Evolutionary conservation across 331 rosid species (phyloP).

Genomic region (Telfairia occidentalis): DNA sequence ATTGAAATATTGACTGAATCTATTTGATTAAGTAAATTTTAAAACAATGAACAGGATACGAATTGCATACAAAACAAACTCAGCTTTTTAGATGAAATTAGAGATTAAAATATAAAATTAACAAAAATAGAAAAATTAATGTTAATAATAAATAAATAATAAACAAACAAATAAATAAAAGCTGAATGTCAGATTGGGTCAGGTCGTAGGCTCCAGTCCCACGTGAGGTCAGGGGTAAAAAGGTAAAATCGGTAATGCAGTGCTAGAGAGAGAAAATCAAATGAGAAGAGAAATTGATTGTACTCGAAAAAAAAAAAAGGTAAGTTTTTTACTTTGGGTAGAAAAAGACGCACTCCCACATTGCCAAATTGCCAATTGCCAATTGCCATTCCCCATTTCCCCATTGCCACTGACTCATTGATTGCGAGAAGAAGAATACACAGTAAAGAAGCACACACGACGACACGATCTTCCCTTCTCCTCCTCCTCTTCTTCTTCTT

Average conservation of each 20-base stretch:
- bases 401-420: constrained; percentile 4
- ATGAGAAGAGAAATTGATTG: no score
- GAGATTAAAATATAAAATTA: no score
- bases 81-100: no score
- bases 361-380: neutral
- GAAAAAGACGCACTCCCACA: constrained; percentile 6
- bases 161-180: neutral
- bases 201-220: neutral
- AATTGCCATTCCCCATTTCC: neutral
- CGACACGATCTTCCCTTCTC: neutral
- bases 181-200: neutral
- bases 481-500: neutral
- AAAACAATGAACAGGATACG: no score
- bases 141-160: neutral
- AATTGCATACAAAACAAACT: no score
- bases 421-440: neutral
- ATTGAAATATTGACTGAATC: no score
- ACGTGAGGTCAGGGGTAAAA: constrained; percentile 6
- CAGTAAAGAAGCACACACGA: neutral
- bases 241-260: neutral
- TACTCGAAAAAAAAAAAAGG: neutral
- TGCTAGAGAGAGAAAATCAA: neutral
- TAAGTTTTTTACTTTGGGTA: neutral
- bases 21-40: no score
- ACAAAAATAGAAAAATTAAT: no score